Percentiles rank a stretch among this genome's conserved stretches.
phyloP scores from a whole-genome alignment of 1,284 basidiomycete genomes.

The Porogramme epimiltina region DNA sequence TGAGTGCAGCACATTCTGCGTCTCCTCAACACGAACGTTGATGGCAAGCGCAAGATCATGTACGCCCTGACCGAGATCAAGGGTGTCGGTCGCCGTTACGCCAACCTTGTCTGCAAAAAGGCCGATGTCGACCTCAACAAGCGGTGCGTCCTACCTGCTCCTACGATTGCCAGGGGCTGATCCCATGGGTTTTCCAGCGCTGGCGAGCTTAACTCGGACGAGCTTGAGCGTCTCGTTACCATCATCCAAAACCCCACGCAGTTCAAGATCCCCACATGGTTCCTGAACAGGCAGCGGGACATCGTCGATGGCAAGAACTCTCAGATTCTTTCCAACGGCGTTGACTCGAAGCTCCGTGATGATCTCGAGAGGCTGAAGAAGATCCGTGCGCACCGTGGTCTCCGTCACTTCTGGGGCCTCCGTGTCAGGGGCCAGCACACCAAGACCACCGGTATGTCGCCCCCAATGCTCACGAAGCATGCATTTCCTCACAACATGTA shows the following conservation, averaged over 20 bases:
- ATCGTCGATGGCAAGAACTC: slow-evolving; percentile 97
- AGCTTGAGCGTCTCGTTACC: slow-evolving; percentile 98
- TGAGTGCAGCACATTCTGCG: slow-evolving; percentile 86
- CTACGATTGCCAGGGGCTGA: background rate
- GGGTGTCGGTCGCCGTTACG: slow-evolving; percentile 98
- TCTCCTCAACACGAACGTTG: slow-evolving; percentile 99
- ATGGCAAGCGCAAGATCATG: slow-evolving; percentile 99
- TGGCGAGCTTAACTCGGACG: slow-evolving; percentile 93
- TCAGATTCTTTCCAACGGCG: slow-evolving; percentile 95
- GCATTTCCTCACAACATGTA: background rate
- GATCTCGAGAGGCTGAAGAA: slow-evolving; percentile 99
- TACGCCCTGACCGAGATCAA: slow-evolving; percentile 98
- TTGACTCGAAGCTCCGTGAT: slow-evolving; percentile 98
- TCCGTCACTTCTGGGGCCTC: slow-evolving; percentile 97
- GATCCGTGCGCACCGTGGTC: slow-evolving; percentile 98
- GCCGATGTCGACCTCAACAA: slow-evolving; percentile 99
- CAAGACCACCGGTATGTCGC: slow-evolving; percentile 89
- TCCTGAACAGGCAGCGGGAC: slow-evolving; percentile 99
- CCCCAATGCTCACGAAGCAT: background rate
- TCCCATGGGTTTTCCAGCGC: slow-evolving; percentile 51
- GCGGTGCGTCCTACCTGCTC: slow-evolving; percentile 65
- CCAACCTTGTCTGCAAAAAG: slow-evolving; percentile 99
- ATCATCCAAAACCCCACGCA: slow-evolving; percentile 99
- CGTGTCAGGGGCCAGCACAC: slow-evolving; percentile 98
- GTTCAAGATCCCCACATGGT: slow-evolving; percentile 99